Evolutionary conservation across 805 yeast species (phyloP).

Genomic region (Ogataea naganishii): DNA sequence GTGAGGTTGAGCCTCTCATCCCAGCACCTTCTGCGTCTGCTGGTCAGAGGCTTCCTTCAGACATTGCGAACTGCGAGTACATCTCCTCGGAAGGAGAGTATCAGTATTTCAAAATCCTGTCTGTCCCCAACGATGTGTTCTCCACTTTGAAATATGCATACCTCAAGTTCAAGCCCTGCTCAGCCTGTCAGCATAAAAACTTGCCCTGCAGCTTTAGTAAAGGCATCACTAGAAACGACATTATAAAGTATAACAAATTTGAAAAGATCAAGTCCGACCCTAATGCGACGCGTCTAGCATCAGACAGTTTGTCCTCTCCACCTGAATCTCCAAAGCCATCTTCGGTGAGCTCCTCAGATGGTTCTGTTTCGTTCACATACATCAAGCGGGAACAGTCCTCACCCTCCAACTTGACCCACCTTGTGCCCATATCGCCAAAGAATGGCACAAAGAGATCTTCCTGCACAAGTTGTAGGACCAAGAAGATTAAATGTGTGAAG

Average conservation of each 20-base stretch:
- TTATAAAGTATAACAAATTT: slow-evolving; percentile 28
- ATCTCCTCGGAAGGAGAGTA: slow-evolving; percentile 11
- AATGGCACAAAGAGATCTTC: slow-evolving; percentile 23
- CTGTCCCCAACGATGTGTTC: too few relatives aligned
- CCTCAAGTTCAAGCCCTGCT: slow-evolving; percentile 45
- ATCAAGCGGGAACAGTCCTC: neutral
- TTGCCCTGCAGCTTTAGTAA: slow-evolving; percentile 47
- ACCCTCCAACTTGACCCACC: slow-evolving; percentile 2
- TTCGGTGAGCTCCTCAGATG: slow-evolving; percentile 3
- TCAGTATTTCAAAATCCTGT: slow-evolving; percentile 5
- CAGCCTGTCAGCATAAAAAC: slow-evolving; percentile 40
- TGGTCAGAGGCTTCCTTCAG: slow-evolving; percentile 6
- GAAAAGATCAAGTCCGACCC: slow-evolving; percentile 11
- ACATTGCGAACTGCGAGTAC: slow-evolving; percentile 23
- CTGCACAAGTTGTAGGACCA: slow-evolving; percentile 23
- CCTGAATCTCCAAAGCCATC: neutral
- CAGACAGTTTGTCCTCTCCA: neutral
- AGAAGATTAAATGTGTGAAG: slow-evolving; percentile 26
- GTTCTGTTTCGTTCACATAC: neutral
- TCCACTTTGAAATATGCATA: slow-evolving; percentile 13
- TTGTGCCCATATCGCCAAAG: slow-evolving; percentile 3
- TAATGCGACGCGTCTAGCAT: neutral
- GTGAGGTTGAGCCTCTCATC: slow-evolving; percentile 7
- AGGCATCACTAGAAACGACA: slow-evolving; percentile 60
- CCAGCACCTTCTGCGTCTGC: neutral